These are phyloP conservation scores for Dothideomycetes sp. DNA, from an alignment of 2,329 filamentous ascomycete genomes.

Conservation along the genomic window DNA sequence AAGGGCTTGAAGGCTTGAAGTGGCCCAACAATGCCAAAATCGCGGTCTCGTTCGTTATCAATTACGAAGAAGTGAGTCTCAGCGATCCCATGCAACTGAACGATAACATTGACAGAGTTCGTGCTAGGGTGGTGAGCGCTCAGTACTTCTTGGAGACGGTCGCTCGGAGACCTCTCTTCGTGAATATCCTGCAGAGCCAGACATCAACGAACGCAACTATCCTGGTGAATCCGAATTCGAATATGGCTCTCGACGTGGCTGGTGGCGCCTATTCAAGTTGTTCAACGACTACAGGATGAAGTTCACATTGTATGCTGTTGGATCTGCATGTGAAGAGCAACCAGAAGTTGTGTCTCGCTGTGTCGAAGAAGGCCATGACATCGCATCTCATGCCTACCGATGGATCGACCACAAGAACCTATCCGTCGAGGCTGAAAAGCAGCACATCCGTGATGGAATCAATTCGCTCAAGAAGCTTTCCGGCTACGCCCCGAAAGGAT, in stretches of 20 bases:
- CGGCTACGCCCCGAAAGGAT: constrained; percentile 40
- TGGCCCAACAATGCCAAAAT: constrained; percentile 37
- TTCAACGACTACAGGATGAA: constrained; percentile 43
- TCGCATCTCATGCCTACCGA: constrained; percentile 42
- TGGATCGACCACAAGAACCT: constrained; percentile 45
- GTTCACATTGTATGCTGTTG: constrained; percentile 44
- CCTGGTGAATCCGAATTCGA: constrained; percentile 44
- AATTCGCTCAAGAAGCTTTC: constrained; percentile 32
- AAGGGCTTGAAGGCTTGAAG: constrained; percentile 20
- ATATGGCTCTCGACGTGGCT: constrained; percentile 41
- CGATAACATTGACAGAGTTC: neutral
- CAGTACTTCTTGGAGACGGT: constrained; percentile 32
- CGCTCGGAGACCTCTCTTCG: constrained; percentile 31
- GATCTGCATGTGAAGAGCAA: constrained; percentile 39
- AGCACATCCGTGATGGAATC: constrained; percentile 38
- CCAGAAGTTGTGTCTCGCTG: constrained; percentile 39
- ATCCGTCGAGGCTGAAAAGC: constrained; percentile 38
- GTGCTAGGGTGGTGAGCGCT: constrained; percentile 30
- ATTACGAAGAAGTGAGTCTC: constrained; percentile 33
- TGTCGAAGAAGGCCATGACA: constrained; percentile 43
- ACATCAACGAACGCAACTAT: constrained; percentile 27
- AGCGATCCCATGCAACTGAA: neutral
- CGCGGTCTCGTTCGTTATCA: constrained; percentile 39
- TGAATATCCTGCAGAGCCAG: constrained; percentile 24
- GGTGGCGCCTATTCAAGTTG: constrained; percentile 42